These are phyloP conservation scores for Neurospora sp. DNA, from an alignment of 495 filamentous ascomycete genomes.

Conservation along the genomic window DNA sequence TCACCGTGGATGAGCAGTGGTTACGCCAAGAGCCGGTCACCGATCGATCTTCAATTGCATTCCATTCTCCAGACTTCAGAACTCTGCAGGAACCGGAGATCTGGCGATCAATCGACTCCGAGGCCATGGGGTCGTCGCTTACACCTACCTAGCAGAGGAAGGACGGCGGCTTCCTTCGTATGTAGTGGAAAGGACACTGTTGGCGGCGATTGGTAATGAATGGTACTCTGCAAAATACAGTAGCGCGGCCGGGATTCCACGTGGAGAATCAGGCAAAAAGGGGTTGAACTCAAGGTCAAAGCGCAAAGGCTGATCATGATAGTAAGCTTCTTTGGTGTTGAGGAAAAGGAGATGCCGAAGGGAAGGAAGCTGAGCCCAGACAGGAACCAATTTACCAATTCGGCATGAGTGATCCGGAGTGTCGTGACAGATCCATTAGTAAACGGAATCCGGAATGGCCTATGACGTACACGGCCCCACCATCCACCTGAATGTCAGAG, in stretches of 20 bases:
- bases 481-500: neutral
- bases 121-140: neutral
- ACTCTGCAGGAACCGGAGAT: neutral
- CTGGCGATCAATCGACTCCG: neutral
- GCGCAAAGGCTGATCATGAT: neutral
- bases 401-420: neutral
- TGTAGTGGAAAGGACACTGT: neutral
- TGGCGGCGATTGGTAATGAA: neutral
- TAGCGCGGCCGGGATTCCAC: neutral
- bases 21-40: neutral
- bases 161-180: neutral
- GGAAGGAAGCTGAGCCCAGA: neutral
- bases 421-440: neutral
- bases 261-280: neutral
- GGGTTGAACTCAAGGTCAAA: neutral
- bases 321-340: neutral
- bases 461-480: neutral
- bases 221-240: neutral
- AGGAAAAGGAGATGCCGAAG: neutral
- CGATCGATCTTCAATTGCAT: neutral
- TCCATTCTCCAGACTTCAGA: neutral
- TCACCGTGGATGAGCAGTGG: neutral
- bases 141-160: neutral
- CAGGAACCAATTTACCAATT: neutral
- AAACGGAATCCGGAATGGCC: neutral